Evolutionary conservation across 2,329 filamentous ascomycete genomes (phyloP).

Genomic region (Diaporthe citrichinensis): DNA sequence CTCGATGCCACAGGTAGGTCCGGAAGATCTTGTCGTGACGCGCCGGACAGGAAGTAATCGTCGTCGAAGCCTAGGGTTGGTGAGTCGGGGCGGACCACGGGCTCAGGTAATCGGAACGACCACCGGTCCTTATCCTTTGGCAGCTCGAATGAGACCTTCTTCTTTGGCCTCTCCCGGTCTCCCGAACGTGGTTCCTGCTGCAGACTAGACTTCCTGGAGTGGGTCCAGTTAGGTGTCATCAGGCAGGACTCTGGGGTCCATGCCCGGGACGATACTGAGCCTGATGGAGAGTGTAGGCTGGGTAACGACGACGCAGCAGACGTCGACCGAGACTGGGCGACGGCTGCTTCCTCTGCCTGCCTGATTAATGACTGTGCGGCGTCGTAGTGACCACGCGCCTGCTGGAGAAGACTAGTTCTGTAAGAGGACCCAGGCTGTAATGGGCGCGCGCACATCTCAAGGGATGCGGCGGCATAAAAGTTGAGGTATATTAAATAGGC

Average conservation of each 20-base stretch:
- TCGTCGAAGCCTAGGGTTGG: conserved; percentile 71
- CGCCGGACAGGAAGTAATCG: conserved; percentile 50
- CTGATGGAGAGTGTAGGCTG: conserved; percentile 61
- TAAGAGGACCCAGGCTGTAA: conserved; percentile 61
- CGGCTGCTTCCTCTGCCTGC: conserved; percentile 59
- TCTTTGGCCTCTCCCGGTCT: conserved; percentile 47
- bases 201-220: conserved; percentile 50
- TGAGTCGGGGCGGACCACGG: conserved; percentile 70
- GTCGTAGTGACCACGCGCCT: conserved; percentile 67
- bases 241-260: conserved; percentile 59
- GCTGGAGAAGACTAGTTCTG: conserved; percentile 63
- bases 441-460: conserved; percentile 68
- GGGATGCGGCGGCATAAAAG: conserved; percentile 73
- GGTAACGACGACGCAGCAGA: conserved; percentile 52
- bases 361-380: conserved; percentile 63
- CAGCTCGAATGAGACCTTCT: conserved; percentile 62
- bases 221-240: conserved; percentile 63
- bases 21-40: conserved; percentile 47
- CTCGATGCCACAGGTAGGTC: conserved; percentile 42
- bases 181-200: conserved; percentile 42
- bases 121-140: conserved; percentile 49
- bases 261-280: conserved; percentile 60
- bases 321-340: conserved; percentile 53
- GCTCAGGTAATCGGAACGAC: conserved; percentile 57
- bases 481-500: conserved; percentile 71